These are phyloP conservation scores for Hypoxylon rickii DNA, from an alignment of 495 filamentous ascomycete genomes.

Conservation along the genomic window DNA sequence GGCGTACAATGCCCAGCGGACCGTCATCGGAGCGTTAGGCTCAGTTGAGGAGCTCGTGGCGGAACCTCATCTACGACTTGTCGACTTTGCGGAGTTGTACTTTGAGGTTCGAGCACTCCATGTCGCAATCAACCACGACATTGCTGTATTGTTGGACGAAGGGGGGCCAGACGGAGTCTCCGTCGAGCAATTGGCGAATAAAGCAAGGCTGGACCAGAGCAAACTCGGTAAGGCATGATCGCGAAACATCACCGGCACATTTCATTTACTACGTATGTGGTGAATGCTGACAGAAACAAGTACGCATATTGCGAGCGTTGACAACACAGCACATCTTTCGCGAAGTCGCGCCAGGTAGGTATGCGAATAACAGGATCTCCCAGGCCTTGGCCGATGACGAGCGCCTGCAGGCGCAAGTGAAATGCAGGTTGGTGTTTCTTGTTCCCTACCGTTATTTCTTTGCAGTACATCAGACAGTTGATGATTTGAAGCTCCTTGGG, in stretches of 20 bases:
- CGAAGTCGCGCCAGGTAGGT: slow-evolving; percentile 23
- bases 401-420: slow-evolving; percentile 22
- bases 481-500: slow-evolving; percentile 16
- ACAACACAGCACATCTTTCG: slow-evolving; percentile 30
- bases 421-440: slow-evolving; percentile 37
- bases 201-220: slow-evolving; percentile 32
- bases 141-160: slow-evolving; percentile 32
- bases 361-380: slow-evolving; percentile 38
- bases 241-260: neutral
- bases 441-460: slow-evolving; percentile 5
- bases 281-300: slow-evolving; percentile 11
- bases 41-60: slow-evolving; percentile 38
- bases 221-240: slow-evolving; percentile 31
- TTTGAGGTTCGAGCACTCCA: slow-evolving; percentile 40
- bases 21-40: slow-evolving; percentile 35
- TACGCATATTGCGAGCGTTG: slow-evolving; percentile 23
- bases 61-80: slow-evolving; percentile 36
- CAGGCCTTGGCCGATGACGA: slow-evolving; percentile 39
- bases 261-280: neutral
- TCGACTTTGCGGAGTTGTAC: slow-evolving; percentile 39
- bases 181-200: slow-evolving; percentile 30
- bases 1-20: slow-evolving; percentile 39
- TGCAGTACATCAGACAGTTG: neutral
- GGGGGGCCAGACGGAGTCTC: slow-evolving; percentile 31
- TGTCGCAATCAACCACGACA: slow-evolving; percentile 39